A percentile compares a stretch with the other conserved stretches of the same genome.
These are phyloP conservation scores for Lactuca sativa DNA, from an alignment of 129 eudicot species.

Conservation along the genomic window DNA sequence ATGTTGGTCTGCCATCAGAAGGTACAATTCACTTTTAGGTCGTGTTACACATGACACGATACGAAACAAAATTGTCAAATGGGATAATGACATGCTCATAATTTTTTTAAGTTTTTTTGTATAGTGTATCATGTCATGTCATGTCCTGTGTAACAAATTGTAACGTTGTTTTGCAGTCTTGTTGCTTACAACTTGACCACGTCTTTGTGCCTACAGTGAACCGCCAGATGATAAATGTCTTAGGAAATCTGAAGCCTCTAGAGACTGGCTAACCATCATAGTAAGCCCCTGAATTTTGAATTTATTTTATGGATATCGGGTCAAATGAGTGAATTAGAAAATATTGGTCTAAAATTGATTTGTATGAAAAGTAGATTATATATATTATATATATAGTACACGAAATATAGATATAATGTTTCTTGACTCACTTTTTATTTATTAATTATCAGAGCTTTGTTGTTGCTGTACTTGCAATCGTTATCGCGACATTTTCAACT, in stretches of 20 bases:
- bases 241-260: constrained; percentile 49
- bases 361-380: too few species aligned
- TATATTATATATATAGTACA: too few species aligned
- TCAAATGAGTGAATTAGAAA: too few species aligned
- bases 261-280: constrained; percentile 83
- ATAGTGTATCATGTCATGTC: not conserved
- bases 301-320: too few species aligned
- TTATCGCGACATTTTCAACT: constrained; percentile 83
- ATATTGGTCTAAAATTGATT: not conserved
- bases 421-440: not conserved
- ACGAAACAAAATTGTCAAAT: too few species aligned
- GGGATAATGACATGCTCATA: not conserved
- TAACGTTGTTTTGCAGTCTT: not conserved
- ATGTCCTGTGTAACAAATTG: not conserved
- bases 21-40: constrained; percentile 30
- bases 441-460: constrained; percentile 65
- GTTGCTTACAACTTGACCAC: constrained; percentile 8
- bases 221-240: constrained; percentile 72
- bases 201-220: constrained; percentile 49
- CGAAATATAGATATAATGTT: too few species aligned
- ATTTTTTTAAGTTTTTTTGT: too few species aligned
- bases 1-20: constrained; percentile 94
- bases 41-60: not conserved
- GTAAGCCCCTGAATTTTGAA: constrained; percentile 35
- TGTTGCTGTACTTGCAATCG: constrained; percentile 75